Evolutionary conservation across 2,329 filamentous ascomycete genomes (phyloP).

Genomic region (Claviceps arundinis): DNA sequence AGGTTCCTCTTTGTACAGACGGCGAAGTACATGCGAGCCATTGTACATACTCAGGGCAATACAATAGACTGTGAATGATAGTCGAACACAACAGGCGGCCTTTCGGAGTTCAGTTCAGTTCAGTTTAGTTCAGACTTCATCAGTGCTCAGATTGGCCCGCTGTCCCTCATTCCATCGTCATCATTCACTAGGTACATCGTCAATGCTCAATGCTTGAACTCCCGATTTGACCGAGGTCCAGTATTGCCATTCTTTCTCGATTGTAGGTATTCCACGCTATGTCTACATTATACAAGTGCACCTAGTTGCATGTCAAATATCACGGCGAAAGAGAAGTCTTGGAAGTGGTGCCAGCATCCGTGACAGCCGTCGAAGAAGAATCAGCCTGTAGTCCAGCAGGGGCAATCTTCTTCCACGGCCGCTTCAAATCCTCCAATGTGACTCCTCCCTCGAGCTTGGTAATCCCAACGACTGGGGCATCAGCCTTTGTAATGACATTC

Average conservation of each 20-base stretch:
- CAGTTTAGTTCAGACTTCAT: too few relatives aligned
- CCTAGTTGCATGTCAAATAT: background rate
- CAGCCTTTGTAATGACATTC: slow-evolving; percentile 89
- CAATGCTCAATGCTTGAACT: background rate
- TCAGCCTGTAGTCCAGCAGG: slow-evolving; percentile 24
- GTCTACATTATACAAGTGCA: background rate
- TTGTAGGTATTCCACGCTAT: slow-evolving; percentile 1
- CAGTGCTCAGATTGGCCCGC: too few relatives aligned
- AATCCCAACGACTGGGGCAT: slow-evolving; percentile 78
- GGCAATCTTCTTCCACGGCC: slow-evolving; percentile 56
- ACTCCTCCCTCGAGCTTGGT: slow-evolving; percentile 82
- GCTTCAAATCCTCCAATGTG: slow-evolving; percentile 72
- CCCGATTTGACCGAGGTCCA: background rate
- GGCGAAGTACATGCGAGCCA: background rate
- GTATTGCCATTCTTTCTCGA: background rate
- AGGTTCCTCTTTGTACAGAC: too few relatives aligned
- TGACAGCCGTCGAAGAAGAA: slow-evolving; percentile 19
- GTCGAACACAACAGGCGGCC: too few relatives aligned
- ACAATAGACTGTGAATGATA: too few relatives aligned
- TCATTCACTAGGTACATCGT: background rate
- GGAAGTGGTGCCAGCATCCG: slow-evolving; percentile 20
- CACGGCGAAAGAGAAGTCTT: slow-evolving; percentile 18
- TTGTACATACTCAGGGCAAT: too few relatives aligned
- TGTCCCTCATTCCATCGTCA: too few relatives aligned
- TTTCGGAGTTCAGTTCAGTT: too few relatives aligned